Evolutionary conservation across 2,329 filamentous ascomycete species (phyloP).

Genomic region (Gaeumannomyces tritici): DNA sequence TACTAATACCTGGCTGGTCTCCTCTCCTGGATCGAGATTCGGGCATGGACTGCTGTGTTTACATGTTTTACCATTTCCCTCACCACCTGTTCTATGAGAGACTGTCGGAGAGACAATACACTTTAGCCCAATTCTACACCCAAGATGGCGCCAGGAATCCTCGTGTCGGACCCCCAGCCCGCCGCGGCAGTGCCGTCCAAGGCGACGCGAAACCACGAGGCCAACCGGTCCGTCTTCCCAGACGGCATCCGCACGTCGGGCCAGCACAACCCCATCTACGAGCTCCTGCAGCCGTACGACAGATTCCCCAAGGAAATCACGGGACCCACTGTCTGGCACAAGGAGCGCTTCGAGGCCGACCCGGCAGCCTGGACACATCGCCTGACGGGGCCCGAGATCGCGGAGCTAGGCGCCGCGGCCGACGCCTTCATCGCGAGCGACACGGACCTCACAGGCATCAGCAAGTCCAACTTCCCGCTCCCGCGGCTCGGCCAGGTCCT

Average conservation of each 20-base stretch:
- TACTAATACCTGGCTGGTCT: too few relatives aligned
- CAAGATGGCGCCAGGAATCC: slow-evolving; percentile 16
- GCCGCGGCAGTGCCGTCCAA: slow-evolving; percentile 2
- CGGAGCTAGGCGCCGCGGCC: slow-evolving; percentile 55
- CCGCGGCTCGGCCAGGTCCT: slow-evolving; percentile 28
- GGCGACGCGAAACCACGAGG: slow-evolving; percentile 17
- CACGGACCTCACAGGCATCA: slow-evolving; percentile 61
- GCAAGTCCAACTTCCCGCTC: slow-evolving; percentile 32
- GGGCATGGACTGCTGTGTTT: neutral
- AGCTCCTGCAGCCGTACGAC: slow-evolving; percentile 54
- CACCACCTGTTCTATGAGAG: too few relatives aligned
- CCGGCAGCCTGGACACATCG: slow-evolving; percentile 65
- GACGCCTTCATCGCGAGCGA: slow-evolving; percentile 59
- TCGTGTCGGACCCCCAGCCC: slow-evolving; percentile 11
- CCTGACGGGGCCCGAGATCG: slow-evolving; percentile 56
- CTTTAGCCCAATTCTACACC: neutral
- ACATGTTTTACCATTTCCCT: neutral
- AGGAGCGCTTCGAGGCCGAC: slow-evolving; percentile 50
- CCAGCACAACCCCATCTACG: slow-evolving; percentile 61
- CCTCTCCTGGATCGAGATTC: too few relatives aligned
- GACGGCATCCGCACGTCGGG: slow-evolving; percentile 48
- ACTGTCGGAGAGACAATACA: too few relatives aligned
- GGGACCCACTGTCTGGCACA: slow-evolving; percentile 64
- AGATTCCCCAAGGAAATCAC: slow-evolving; percentile 62
- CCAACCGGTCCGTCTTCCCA: slow-evolving; percentile 29